Evolutionary conservation across 2,329 filamentous ascomycete species (phyloP), one percentile per base, ranked within the genome.

Genomic region (Exophiala aquamarina): DNA sequence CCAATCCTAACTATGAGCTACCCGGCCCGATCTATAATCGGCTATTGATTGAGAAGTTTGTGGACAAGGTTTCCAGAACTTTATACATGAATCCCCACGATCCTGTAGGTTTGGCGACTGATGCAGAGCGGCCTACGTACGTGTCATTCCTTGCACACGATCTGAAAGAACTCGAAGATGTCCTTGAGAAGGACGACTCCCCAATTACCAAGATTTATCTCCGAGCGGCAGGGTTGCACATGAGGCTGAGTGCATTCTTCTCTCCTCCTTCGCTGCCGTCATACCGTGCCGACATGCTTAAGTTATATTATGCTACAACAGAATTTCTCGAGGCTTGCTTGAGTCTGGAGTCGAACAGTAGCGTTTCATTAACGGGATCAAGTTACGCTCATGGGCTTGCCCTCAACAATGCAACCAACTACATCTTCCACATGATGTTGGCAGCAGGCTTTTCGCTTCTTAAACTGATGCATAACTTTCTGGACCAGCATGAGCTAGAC

Each of bases 381-480:
- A 55, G 41, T 38, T 61, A 41, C 38, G 62, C 42, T 28, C 58
- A 58, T 28, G 62, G 65, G 19, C 71, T 75, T 1, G 69, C 72
- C 6, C 68, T 75, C 26, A 65, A 81, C 9, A 71, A 71, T 48
- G 76, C 82, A 48, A 76, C 76, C 14, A 82, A 78, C 57, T 84
- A 85, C 60, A 75, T 86, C 47, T 79, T 83, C 61, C 82, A 85
- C 62, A 84, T 85, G 73, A 77, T 84, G 61, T 73, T 85, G 20
- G 82, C 81, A 3, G 81, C 77, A 13, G 81, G 79, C 2, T 84
- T 83, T 55, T 79, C 80, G 1, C 66, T 86, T 4, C 68, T 85
- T 44, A 86, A 85, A 58, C 70, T 86, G 2, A 75, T 83, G 55
- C 84, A 85, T 60, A 83, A 80, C 38, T 83, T 83, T 56, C 83